Evolutionary conservation across 306 rosid species (phyloP), one percentile per base, ranked within the genome.

Genomic region (Quercus alba): DNA sequence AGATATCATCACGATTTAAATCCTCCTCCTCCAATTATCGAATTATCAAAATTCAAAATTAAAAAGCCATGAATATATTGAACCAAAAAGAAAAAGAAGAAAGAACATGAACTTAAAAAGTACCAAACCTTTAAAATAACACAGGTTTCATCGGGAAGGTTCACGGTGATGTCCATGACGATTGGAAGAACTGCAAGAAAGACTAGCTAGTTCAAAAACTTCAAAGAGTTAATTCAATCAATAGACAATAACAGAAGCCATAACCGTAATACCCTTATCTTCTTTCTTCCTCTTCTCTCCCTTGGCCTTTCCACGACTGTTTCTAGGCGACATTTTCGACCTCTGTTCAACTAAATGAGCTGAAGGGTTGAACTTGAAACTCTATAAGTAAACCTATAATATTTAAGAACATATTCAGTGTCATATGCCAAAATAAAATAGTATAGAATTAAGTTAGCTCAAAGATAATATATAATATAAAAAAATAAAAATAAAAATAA

Each of bases 241-340:
- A 58, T 4, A 28, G 35, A 2, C 46, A 41, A 41, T 30, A 63
- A 80, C 0, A 25, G 20, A 1, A 41, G 8, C 7, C 72, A 26
- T 86, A 91, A 95, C 91, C 88, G 0, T 2, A 64, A 26, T 86
- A 91, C 97, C 91, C 86, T 92, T 93, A 20, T 91, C 97, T 78
- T 94, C 97, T 83, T 94, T 93, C 94, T 91, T 94, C 94, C 93
- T 94, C 92, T 91, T 94, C 75, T 94, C 97, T 61, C 89, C 97
- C 79, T 85, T 94, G 38, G 89, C 87, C 89, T 89, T 94, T 79
- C 96, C 97, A 51, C 97, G 95, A 73, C 69, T 91, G 94, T 89
- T 88, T 78, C 94, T 93, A 14, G 97, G 99, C 44, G 97, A 91
- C 99, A 94, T 94, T 90, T 86, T 86, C 59, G 18, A 77, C 58